These are phyloP conservation scores for Globisporangium viniferum DNA, from an alignment of 352 stramenopile genomes.

Conservation along the genomic window DNA sequence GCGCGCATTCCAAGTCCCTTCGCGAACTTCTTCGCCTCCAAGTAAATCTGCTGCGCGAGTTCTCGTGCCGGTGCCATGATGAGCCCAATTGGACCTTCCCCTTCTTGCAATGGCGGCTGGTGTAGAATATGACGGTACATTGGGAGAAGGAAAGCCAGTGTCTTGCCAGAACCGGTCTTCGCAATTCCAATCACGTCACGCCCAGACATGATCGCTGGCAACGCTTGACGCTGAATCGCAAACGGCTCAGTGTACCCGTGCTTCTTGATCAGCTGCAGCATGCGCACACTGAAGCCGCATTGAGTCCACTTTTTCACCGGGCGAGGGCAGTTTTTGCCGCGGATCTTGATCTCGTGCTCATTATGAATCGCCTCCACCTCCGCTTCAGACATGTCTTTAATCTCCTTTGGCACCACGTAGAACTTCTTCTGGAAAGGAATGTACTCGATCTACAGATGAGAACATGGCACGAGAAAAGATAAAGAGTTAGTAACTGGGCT, in stretches of 20 bases:
- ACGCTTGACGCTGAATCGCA: conserved; percentile 95
- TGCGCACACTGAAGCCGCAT: conserved; percentile 95
- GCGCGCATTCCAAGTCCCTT: conserved; percentile 90
- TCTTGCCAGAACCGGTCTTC: conserved; percentile 95
- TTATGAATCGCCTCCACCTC: conserved; percentile 77
- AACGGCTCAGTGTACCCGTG: conserved; percentile 94
- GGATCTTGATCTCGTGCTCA: conserved; percentile 95
- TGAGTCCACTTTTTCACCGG: conserved; percentile 97
- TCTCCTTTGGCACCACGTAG: conserved; percentile 94
- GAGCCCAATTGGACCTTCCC: conserved; percentile 96
- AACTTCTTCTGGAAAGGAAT: conserved; percentile 98
- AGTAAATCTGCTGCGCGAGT: conserved; percentile 98
- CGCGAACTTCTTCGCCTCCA: conserved; percentile 93
- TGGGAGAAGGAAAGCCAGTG: conserved; percentile 88
- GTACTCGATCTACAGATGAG: conserved; percentile 88
- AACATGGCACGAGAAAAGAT: neutral
- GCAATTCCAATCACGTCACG: conserved; percentile 99
- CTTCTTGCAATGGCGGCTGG: conserved; percentile 88
- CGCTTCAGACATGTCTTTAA: conserved; percentile 88
- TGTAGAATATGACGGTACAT: conserved; percentile 97
- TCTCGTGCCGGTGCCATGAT: conserved; percentile 98
- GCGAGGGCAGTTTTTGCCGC: conserved; percentile 95
- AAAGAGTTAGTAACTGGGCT: neutral
- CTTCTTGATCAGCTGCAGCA: conserved; percentile 94
- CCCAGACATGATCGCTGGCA: conserved; percentile 98